Evolutionary conservation across 306 rosid genomes (phyloP), one percentile per base, ranked within the genome.

Genomic region (Malus fusca): DNA sequence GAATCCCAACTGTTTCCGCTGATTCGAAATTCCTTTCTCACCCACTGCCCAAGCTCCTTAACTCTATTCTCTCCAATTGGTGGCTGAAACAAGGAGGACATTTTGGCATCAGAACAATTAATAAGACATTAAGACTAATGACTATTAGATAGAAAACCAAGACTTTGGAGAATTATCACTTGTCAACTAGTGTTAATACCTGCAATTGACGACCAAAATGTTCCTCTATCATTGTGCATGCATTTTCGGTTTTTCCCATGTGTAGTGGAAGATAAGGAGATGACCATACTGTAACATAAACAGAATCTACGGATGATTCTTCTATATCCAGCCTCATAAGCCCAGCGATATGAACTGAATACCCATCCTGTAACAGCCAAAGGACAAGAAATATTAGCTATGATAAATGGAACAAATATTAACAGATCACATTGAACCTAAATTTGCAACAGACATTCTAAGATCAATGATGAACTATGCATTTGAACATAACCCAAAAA

Each of bases 201-300:
- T 92, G 98, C 72, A 94, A 84, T 65, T 90, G 98, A 80, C 55
- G 82, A 21, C 98, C 97, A 82, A 95, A 92, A 87, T 95, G 96
- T 33, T 90, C 87, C 73, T 92, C 85, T 17, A 76, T 73, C 82
- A 95, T 88, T 82, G 83, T 83, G 68, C 44, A 1, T 60, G 96
- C 89, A 80, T 89, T 92, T 83, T 92, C 97, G 5, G 84, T 76
- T 86, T 92, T 95, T 23, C 98, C 97, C 98, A 95, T 86, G 82
- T 95, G 98, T 64, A 95, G 79, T 37, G 93, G 96, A 78, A 92
- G 96, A 81, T 87, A 86, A 77, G 90, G 86, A 75, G 98, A 95
- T 26, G 98, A 97, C 98, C 97, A 95, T 33, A 88, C 96, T 0
- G 95, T 88, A 71, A 95, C 83, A 78, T 92, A 95, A 26, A 95